Evolutionary conservation across 2,329 filamentous ascomycete genomes (phyloP), one percentile per base, ranked within the genome.

Genomic region (Neofusicoccum parvum): DNA sequence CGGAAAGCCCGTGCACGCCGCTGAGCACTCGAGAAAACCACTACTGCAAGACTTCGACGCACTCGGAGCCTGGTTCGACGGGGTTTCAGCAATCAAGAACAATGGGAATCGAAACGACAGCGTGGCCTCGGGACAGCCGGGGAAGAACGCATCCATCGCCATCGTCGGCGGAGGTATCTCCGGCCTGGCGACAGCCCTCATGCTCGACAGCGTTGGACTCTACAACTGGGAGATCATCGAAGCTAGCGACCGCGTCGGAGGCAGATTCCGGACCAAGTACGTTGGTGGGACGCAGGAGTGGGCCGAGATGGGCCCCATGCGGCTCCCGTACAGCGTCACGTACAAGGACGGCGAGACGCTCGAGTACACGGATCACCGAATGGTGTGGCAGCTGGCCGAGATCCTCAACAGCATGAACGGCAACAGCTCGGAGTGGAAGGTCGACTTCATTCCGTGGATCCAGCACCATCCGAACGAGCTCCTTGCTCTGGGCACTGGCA

Each of bases 91-190:
- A 9, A 53, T 66, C 14, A 14, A 27, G 15, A 17, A 6, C 34
- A 39, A n/a, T 32, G 5, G 7, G 12, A 3, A 9, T 41, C 6
- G 5, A 3, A 11, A n/a, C 15, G 34, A 27, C 14, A 53, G n/a
- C 20, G 11, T 5, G n/a, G 12, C 46, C 12, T 15, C 46, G 32
- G 41, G 17, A 3, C 9, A 14, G 7, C 10, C 20, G 14, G 15
- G 20, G 17, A 59, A 59, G 10, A 63, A 54, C 43, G 14, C 58
- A 3, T 62, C 45, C 34, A 62, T 66, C 2, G 64, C 64, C 9
- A 66, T 66, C 23, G 64, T 66, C 11, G 56, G 64, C 20, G 64
- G 41, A 32, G 64, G 64, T 5, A 62, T 66, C 36, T 66, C 64
- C 37, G 64, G 64, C 11, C 43, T 66, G 23, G 51, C 64, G 12